Evolutionary conservation across 1,284 basidiomycete genomes (phyloP), one percentile per base, ranked within the genome.

Genomic region (Gymnopus androsaceus): DNA sequence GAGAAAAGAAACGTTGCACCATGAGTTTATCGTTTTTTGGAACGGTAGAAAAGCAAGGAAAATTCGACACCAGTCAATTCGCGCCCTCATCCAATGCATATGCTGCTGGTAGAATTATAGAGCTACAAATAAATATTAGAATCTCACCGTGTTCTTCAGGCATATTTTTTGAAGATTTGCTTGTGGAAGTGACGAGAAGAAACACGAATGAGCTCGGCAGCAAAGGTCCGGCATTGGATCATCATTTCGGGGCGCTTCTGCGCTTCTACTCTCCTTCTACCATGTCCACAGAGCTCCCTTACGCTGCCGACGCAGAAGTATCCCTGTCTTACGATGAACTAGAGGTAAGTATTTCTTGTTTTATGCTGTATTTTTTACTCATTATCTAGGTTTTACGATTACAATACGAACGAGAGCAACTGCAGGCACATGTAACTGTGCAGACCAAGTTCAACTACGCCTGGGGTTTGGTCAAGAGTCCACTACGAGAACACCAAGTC

Each of bases 381-480:
- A 45, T 44, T 1, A 27, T 27, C 30, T 64, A 95, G 92, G 92
- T 95, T 8, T 77, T 98, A 42, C 79, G 87, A 56, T 68, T 83
- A 56, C 95, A 98, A 69, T 96, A 96, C 74, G 85, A 94, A 78
- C 92, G 88, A 71, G 95, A 98, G 71, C 78, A 87, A 27, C 76
- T 83, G 2, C 86, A 93, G 62, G 85, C 87, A 37, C 94, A 98
- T 71, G 84, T 97, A 56, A 94, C 94, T 3, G 85, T 91, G 2
- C 97, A 99, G 76, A 96, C 94, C 51, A 97, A 95, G 74, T 99
- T 99, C 80, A 99, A 99, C 77, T 96, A 92, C 72, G 91, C 95
- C 59, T 95, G 94, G 94, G 96, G 95, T 4, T 79, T 97, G 30
- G 92, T 97, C 55, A 97, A 97, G 80, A 93, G 91, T 61, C 87